Base-by-base conservation (phyloP, 1,284 basidiomycete species). In the Ustilago shanxiensis region DNA sequence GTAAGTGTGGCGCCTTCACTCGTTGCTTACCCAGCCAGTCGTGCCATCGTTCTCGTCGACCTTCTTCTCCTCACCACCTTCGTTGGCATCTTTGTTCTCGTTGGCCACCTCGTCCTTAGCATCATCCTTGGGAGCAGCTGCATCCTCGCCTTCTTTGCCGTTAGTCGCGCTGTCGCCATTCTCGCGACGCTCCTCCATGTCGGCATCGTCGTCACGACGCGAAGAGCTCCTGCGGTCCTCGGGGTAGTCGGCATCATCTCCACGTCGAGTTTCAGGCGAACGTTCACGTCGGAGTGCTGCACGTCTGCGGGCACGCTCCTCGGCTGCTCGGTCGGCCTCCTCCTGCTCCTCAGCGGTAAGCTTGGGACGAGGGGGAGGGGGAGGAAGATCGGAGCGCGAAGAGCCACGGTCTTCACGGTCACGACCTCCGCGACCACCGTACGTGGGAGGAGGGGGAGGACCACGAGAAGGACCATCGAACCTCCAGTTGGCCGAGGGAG, bases 401-500 rank as follows among this genome's bases (percentile, higher is more conserved):
- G 47, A 49, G 47, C 47, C 47, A 28, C 67, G 60, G 33, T 72
- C 68, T n/a, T 76, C 65, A 51, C 68, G 61, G 41, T 68, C 69
- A 31, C 75, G 64, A 14, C 63, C 70, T 8, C 65, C 72, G 16
- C 66, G 66, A 35, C 68, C 72, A 22, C 68, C 72, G 57, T 64
- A 74, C 24, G 69, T 20, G 33, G 72, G 72, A 16, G 76, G 76
- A 10, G 75, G 76, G 51, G 76, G 72, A 49, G 53, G 50, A 10
- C 64, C 76, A 14, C 69, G 66, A 45, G 77, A 75, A 41, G 77
- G 77, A 5, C 77, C 79, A n/a, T 80, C 79, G 54, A 77, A 79
- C 20, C 79, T 71, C 79, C 79, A 80, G 58, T 66, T 75, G 49
- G 77, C 67, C 35, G 79, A 80, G 28, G 79, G 79, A 8, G 79